Percentiles rank a stretch among this genome's conserved stretches.
Evolutionary conservation across 208 protist genomes (phyloP).

Genomic region (Trypanosoma scelopori): DNA sequence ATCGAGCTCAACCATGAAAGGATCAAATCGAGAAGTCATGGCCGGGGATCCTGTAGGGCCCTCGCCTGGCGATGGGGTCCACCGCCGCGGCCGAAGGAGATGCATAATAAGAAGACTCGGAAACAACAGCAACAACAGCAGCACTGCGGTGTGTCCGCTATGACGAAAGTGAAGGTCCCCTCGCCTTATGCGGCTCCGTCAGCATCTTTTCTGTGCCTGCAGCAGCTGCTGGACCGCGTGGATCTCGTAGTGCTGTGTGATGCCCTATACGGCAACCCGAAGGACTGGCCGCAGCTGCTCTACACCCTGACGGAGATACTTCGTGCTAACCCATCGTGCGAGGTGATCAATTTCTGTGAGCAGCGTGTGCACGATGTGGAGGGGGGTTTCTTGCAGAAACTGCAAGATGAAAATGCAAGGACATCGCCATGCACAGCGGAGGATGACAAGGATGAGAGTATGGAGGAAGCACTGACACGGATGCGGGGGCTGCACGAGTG

Average conservation of each 20-base stretch:
- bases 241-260: slow-evolving; percentile 82
- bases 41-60: slow-evolving; percentile 47
- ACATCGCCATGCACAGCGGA: background rate
- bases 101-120: slow-evolving; percentile 24
- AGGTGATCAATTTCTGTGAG: slow-evolving; percentile 88
- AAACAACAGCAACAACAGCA: slow-evolving; percentile 40
- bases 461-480: slow-evolving; percentile 31
- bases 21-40: slow-evolving; percentile 39
- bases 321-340: slow-evolving; percentile 48
- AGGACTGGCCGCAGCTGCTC: slow-evolving; percentile 78
- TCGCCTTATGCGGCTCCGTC: slow-evolving; percentile 29
- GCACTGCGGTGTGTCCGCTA: background rate
- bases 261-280: slow-evolving; percentile 88
- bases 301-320: slow-evolving; percentile 84
- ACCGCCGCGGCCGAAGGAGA: slow-evolving; percentile 31
- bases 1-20: slow-evolving; percentile 47
- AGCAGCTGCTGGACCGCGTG: slow-evolving; percentile 29
- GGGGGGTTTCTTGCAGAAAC: slow-evolving; percentile 57
- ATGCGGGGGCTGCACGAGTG: slow-evolving; percentile 46
- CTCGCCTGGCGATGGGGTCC: slow-evolving; percentile 84
- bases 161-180: background rate
- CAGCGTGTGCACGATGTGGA: slow-evolving; percentile 86
- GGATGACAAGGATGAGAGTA: slow-evolving; percentile 8
- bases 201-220: slow-evolving; percentile 34
- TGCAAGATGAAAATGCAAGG: slow-evolving; percentile 59